Base-by-base conservation (phyloP, 2,329 filamentous ascomycete genomes). In the Botrytis fabae region DNA sequence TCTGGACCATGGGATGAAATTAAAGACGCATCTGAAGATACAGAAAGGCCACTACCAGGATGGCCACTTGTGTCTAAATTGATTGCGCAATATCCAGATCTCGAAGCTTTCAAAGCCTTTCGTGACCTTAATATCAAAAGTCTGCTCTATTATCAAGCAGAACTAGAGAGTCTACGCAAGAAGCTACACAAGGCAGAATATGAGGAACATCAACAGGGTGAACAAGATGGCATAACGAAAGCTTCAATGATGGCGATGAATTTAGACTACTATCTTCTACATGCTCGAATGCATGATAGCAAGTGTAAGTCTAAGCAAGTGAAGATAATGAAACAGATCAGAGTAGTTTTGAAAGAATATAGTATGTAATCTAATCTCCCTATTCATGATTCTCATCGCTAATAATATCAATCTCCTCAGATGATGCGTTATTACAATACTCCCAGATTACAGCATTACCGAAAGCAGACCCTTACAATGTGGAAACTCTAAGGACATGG, bases 131-230 rank as follows among this genome's bases (percentile, higher is more conserved):
- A 75, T 22, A 60, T 75, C 35, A 77, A 77, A 46, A 73, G 66
- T n/a, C 61, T 77, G 10, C 73, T 77, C 9, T 77, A 77, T 61
- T 76, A 76, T 57, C 76, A 77, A 65, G 73, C 73, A 7, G 70
- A 77, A 35, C 62, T 77, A 18, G 40, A 42, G 8, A 12, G 35
- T 5, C 25, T 76, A 6, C 71, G 64, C 35, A 68, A 59, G 54
- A 28, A 72, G 4, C 66, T 77, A 1, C 74, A 75, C 48, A n/a
- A 73, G 18, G 20, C 69, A 20, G 76, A 77, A 42, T 74, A 68
- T 62, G 44, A 66, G 18, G 74, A 77, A 46, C 35, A 68, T 35
- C 63, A 46, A 7, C 9, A 66, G 38, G 57, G 61, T 10, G 64
- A 54, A 35, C 46, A 28, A 57, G 64, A 68, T 25, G 64, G 35